phyloP scores from a whole-genome alignment of 129 eudicot genomes.

The Cynara cardunculus region DNA sequence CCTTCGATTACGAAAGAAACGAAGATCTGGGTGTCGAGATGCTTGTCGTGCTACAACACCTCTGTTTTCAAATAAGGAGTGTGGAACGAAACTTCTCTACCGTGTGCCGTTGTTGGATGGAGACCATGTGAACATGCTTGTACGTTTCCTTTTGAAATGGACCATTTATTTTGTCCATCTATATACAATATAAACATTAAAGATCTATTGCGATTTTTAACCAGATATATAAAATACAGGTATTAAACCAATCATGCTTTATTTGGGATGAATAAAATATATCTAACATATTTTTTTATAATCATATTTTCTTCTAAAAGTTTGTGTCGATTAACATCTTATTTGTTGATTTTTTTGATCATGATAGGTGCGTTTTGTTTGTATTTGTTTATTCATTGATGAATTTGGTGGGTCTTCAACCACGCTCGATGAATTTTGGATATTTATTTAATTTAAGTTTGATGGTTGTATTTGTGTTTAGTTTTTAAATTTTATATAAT shows the following conservation, averaged over 20 bases:
- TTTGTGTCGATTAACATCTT: not conserved
- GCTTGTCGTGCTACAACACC: not conserved
- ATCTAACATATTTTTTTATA: too few species aligned
- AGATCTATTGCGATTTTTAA: not conserved
- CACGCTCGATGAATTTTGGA: not conserved
- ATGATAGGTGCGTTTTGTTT: conserved; percentile 2
- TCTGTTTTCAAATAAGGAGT: not conserved
- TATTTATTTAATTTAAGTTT: not conserved
- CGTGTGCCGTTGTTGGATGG: conserved; percentile 2
- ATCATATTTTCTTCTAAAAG: not conserved
- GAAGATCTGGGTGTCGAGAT: not conserved
- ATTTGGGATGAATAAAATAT: too few species aligned
- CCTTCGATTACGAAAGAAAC: not conserved
- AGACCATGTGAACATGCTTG: not conserved
- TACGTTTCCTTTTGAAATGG: conserved; percentile 16
- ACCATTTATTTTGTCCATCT: not conserved
- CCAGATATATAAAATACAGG: not conserved
- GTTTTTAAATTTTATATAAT: not conserved
- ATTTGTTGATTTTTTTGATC: not conserved
- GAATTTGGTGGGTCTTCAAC: not conserved
- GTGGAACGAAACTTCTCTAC: not conserved
- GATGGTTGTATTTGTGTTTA: not conserved
- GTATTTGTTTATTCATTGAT: not conserved
- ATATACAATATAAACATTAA: not conserved
- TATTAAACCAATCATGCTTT: not conserved